These are phyloP conservation scores for Tubosaeta sp. DNA, from an alignment of 768 basidiomycete species.

Conservation along the genomic window DNA sequence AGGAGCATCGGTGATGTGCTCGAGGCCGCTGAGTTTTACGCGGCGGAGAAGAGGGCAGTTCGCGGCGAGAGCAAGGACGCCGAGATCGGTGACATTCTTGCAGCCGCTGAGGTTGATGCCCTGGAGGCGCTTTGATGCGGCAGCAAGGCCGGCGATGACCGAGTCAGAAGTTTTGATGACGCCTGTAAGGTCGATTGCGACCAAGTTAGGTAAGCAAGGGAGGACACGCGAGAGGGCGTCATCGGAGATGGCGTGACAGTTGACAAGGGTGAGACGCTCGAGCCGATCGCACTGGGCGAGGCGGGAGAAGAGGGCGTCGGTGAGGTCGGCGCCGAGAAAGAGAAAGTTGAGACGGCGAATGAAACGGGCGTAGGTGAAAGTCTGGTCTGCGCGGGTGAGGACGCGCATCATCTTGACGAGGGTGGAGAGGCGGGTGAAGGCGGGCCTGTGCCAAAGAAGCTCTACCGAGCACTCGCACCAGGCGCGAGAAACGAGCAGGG, in stretches of 20 bases:
- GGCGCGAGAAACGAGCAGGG: conserved; percentile 76
- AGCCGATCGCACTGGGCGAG: conserved; percentile 74
- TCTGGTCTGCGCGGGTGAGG: conserved; percentile 57
- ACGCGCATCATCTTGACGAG: conserved; percentile 77
- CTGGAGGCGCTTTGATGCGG: conserved; percentile 70
- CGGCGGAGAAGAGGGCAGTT: conserved; percentile 77
- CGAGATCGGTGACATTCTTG: conserved; percentile 71
- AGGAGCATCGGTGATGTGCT: conserved; percentile 68
- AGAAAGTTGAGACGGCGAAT: conserved; percentile 90
- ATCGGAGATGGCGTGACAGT: conserved; percentile 66
- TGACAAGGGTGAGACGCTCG: conserved; percentile 85
- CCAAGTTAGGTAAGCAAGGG: conserved; percentile 66
- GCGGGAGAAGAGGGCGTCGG: conserved; percentile 67
- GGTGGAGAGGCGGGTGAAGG: conserved; percentile 62
- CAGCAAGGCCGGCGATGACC: conserved; percentile 68
- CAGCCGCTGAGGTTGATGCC: conserved; percentile 91
- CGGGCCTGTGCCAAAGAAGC: conserved; percentile 90
- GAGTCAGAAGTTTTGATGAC: conserved; percentile 66
- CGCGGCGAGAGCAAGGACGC: conserved; percentile 69
- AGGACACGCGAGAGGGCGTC: conserved; percentile 61
- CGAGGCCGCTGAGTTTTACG: conserved; percentile 82
- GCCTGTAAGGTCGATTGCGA: conserved; percentile 81
- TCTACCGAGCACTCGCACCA: conserved; percentile 98
- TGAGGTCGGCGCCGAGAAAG: conserved; percentile 61
- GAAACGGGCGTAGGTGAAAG: conserved; percentile 84